Evolutionary conservation across 1,139 yeast genomes (phyloP).

Genomic region (Taiozyma sp.): DNA sequence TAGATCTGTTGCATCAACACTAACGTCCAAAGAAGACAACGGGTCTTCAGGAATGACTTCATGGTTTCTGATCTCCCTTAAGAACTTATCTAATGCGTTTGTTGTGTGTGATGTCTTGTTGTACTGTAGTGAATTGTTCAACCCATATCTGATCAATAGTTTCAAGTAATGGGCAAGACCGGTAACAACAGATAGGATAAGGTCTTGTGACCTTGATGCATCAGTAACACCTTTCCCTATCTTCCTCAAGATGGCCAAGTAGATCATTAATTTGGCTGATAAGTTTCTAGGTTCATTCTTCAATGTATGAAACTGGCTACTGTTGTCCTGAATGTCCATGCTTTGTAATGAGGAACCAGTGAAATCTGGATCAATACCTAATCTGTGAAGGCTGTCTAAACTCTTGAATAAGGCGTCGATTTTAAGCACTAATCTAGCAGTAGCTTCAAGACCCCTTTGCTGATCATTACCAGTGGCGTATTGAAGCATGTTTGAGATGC

Average conservation of each 20-base stretch:
- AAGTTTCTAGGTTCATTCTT: conserved; percentile 83
- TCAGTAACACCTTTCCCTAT: conserved; percentile 32
- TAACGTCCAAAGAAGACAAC: conserved; percentile 42
- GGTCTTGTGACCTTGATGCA: conserved; percentile 47
- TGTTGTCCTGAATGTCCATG: conserved; percentile 8
- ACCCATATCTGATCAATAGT: conserved; percentile 73
- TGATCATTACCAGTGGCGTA: conserved; percentile 76
- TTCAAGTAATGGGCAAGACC: conserved; percentile 93
- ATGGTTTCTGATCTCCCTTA: conserved; percentile 46
- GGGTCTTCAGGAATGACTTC: conserved; percentile 37
- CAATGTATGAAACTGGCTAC: conserved; percentile 11
- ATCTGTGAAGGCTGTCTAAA: conserved; percentile 48
- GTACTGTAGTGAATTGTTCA: conserved; percentile 64
- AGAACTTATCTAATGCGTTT: conserved; percentile 57
- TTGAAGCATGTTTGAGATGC: conserved; percentile 89
- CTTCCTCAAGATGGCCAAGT: conserved; percentile 64
- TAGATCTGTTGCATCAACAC: conserved; percentile 68
- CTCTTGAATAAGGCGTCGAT: conserved; percentile 76
- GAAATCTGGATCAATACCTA: conserved; percentile 25
- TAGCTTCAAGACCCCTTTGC: conserved; percentile 59
- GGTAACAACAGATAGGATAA: conserved; percentile 73
- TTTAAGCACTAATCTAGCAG: conserved; percentile 69
- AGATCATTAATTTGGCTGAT: conserved; percentile 73
- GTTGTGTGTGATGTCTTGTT: conserved; percentile 56
- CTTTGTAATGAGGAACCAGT: conserved; percentile 6